Percentiles rank a stretch among this genome's conserved stretches.
Conservation (phyloP, 148 eudicot genomes). For the Rhododendron henanense region DNA sequence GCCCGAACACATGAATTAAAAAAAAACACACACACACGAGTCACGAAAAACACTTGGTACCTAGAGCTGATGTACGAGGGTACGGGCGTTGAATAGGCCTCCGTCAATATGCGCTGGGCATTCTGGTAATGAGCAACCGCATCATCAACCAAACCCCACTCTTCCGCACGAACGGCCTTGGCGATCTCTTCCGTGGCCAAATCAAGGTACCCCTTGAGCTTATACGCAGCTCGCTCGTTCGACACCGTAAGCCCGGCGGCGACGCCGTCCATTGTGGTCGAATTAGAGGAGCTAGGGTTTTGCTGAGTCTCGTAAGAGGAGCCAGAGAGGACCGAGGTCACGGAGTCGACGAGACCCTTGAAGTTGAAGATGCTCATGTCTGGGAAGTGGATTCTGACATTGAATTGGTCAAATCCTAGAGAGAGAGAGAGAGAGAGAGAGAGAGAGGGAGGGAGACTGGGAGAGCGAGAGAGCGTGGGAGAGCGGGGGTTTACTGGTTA, state of each 20-base stretch:
- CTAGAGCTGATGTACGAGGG: slow-evolving; percentile 68
- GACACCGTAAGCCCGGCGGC: slow-evolving; percentile 37
- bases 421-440: neutral
- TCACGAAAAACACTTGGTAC: slow-evolving; percentile 17
- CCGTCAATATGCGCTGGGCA: slow-evolving; percentile 61
- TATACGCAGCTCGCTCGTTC: slow-evolving; percentile 83
- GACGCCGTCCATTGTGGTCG: slow-evolving; percentile 48
- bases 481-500: neutral
- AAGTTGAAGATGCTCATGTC: slow-evolving; percentile 65
- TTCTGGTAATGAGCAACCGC: slow-evolving; percentile 65
- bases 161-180: slow-evolving; percentile 90
- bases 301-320: slow-evolving; percentile 29
- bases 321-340: slow-evolving; percentile 50
- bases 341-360: slow-evolving; percentile 48
- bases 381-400: slow-evolving; percentile 6
- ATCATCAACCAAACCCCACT: slow-evolving; percentile 83
- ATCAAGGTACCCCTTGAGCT: slow-evolving; percentile 88
- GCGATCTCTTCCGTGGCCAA: slow-evolving; percentile 79
- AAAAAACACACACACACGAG: neutral
- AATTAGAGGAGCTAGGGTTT: slow-evolving; percentile 42
- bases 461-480: too few relatives aligned
- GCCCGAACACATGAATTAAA: neutral
- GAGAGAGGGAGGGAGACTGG: neutral
- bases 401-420: neutral
- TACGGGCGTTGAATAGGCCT: slow-evolving; percentile 69